phyloP scores from a whole-genome alignment of 2,329 filamentous ascomycete species.

The Gremmenia infestans region DNA sequence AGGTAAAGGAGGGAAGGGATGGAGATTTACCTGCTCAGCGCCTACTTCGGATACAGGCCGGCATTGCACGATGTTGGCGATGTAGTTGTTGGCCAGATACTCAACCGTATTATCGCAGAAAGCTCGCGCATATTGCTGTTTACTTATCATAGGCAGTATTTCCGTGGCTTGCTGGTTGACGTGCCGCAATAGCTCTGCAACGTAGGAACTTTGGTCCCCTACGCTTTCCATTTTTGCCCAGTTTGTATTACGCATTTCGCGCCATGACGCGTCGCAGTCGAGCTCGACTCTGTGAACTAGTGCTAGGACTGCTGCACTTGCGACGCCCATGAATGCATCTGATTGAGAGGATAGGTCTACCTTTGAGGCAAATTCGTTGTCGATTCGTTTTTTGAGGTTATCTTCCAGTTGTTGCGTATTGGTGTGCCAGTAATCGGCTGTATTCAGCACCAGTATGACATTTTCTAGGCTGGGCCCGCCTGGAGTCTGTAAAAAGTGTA shows the following conservation, averaged over 20 bases:
- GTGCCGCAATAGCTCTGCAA: constrained; percentile 71
- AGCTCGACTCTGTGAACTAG: constrained; percentile 80
- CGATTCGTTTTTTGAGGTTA: constrained; percentile 86
- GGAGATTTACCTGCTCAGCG: constrained; percentile 68
- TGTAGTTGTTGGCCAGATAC: constrained; percentile 71
- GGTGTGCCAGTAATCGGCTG: constrained; percentile 93
- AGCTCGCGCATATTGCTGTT: constrained; percentile 88
- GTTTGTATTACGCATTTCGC: constrained; percentile 93
- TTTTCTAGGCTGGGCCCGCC: constrained; percentile 62
- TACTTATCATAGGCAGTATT: constrained; percentile 72
- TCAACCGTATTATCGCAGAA: constrained; percentile 97
- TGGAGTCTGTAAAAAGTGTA: constrained; percentile 56
- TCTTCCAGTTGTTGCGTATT: constrained; percentile 93
- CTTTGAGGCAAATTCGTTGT: constrained; percentile 65
- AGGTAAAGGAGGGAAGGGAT: neutral
- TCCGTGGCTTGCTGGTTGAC: constrained; percentile 69
- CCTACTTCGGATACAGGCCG: constrained; percentile 89
- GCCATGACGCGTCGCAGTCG: constrained; percentile 81
- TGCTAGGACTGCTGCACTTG: constrained; percentile 77
- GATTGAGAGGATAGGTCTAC: constrained; percentile 91
- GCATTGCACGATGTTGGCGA: constrained; percentile 81
- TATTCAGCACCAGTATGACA: constrained; percentile 83
- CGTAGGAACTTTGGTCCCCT: constrained; percentile 89
- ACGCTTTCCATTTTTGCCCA: constrained; percentile 94
- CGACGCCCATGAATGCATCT: constrained; percentile 92